These are phyloP conservation scores for Sporobolomyces phaffii DNA, from an alignment of 768 basidiomycete genomes.

Conservation along the genomic window DNA sequence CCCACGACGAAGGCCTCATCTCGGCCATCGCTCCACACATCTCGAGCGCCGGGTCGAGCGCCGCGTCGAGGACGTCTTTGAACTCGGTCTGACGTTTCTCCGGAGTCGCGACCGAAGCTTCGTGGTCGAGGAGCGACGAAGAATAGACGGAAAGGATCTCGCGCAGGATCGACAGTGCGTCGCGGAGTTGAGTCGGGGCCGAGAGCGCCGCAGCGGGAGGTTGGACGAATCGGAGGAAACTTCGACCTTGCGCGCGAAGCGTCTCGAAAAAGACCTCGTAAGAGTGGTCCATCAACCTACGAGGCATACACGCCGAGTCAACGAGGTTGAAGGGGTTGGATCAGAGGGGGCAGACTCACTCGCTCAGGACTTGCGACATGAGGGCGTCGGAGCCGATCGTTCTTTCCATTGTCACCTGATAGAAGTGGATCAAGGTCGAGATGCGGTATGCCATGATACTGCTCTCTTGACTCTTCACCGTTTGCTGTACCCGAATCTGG, in stretches of 20 bases:
- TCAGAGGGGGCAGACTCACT: slow-evolving; percentile 53
- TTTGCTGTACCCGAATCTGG: slow-evolving; percentile 84
- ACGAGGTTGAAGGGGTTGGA: not conserved
- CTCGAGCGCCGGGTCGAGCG: slow-evolving; percentile 74
- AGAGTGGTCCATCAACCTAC: slow-evolving; percentile 70
- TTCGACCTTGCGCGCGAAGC: slow-evolving; percentile 74
- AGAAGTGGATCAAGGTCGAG: slow-evolving; percentile 91
- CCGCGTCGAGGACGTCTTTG: slow-evolving; percentile 68
- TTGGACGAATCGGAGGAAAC: slow-evolving; percentile 51
- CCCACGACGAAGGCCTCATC: slow-evolving; percentile 59
- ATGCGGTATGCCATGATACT: slow-evolving; percentile 87
- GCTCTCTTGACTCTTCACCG: slow-evolving; percentile 86
- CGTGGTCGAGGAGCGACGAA: slow-evolving; percentile 70
- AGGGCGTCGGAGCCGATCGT: slow-evolving; percentile 81
- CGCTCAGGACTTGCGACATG: slow-evolving; percentile 67
- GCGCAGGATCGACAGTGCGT: slow-evolving; percentile 73
- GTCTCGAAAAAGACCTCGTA: slow-evolving; percentile 83
- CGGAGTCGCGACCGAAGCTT: slow-evolving; percentile 45
- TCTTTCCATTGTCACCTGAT: slow-evolving; percentile 81
- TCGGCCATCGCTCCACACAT: slow-evolving; percentile 66
- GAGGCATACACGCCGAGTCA: no score
- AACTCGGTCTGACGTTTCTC: slow-evolving; percentile 52
- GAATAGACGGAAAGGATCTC: slow-evolving; percentile 87
- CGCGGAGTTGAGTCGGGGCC: slow-evolving; percentile 71
- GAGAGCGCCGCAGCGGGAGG: slow-evolving; percentile 60